Percentiles rank a stretch among this genome's conserved stretches.
Evolutionary conservation across 164 flowering plant species (phyloP).

Genomic region (Stephania japonica): DNA sequence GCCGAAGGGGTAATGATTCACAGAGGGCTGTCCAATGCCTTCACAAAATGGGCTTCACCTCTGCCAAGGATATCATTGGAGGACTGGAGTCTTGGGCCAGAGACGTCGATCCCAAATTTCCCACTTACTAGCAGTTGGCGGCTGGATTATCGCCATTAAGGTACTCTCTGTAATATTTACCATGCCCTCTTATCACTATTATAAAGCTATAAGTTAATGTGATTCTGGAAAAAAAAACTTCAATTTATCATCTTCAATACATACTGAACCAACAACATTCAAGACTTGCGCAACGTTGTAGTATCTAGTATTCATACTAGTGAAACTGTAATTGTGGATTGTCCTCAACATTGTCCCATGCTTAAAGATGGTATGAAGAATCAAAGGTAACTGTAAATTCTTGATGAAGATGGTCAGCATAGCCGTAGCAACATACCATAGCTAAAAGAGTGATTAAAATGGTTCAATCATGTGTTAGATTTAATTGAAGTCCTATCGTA

Average conservation of each 20-base stretch:
- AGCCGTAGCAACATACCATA: too few relatives aligned
- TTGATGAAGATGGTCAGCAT: too few relatives aligned
- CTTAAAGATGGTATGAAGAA: too few relatives aligned
- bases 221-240: background rate
- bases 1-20: constrained; percentile 96
- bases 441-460: too few relatives aligned
- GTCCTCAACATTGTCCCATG: too few relatives aligned
- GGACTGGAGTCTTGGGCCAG: constrained; percentile 85
- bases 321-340: too few relatives aligned
- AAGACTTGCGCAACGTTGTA: too few relatives aligned
- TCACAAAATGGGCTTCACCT: constrained; percentile 56
- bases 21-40: constrained; percentile 81
- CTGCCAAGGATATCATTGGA: constrained; percentile 75
- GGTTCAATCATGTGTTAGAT: too few relatives aligned
- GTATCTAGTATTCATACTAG: too few relatives aligned
- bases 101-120: constrained; percentile 77
- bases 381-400: too few relatives aligned
- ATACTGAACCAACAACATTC: too few relatives aligned
- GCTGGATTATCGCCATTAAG: background rate
- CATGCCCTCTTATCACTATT: background rate
- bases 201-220: background rate
- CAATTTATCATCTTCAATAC: background rate
- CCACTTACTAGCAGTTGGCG: constrained; percentile 39
- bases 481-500: too few relatives aligned
- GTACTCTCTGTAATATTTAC: background rate